A percentile compares a stretch with the other conserved stretches of the same genome.
phyloP scores from a whole-genome alignment of 495 filamentous ascomycete genomes.

The Cercophora samala region DNA sequence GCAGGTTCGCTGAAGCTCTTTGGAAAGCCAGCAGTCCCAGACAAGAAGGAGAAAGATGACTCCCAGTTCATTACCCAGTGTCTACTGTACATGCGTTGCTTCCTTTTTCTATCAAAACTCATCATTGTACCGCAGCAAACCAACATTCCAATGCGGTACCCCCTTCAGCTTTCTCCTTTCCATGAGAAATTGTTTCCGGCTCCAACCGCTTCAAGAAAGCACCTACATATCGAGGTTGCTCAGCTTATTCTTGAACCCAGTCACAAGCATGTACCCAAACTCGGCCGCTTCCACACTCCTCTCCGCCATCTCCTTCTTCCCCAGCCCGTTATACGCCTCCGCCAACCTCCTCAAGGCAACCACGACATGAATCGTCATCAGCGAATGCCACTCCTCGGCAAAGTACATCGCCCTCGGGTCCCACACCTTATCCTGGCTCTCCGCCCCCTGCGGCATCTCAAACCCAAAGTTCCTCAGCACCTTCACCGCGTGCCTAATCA shows the following conservation, averaged over 20 bases:
- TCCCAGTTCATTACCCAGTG: not conserved
- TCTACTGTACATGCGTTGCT: not conserved
- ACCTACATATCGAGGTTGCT: conserved; percentile 19
- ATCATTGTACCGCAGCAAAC: not conserved
- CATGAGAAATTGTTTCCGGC: not conserved
- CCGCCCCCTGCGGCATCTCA: conserved; percentile 17
- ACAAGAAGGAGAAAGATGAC: not conserved
- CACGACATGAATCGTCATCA: conserved; percentile 43
- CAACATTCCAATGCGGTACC: not conserved
- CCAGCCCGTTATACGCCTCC: conserved; percentile 34
- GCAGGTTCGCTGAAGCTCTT: not conserved
- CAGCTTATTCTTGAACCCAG: conserved; percentile 38
- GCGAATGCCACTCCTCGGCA: conserved; percentile 20
- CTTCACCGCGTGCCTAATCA: conserved; percentile 33
- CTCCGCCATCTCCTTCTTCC: conserved; percentile 27
- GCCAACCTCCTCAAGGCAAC: conserved; percentile 37
- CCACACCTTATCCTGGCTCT: conserved; percentile 26
- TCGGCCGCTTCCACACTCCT: conserved; percentile 33
- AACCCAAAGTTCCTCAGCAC: conserved; percentile 47
- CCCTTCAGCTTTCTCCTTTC: not conserved
- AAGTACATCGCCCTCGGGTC: conserved; percentile 30
- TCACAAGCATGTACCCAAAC: conserved; percentile 40
- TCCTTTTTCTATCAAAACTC: not conserved
- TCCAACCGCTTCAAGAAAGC: not conserved
- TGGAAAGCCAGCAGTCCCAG: not conserved